Base-by-base conservation (phyloP, 2,329 filamentous ascomycete species). In the Calonectria pseudoturangicola region DNA sequence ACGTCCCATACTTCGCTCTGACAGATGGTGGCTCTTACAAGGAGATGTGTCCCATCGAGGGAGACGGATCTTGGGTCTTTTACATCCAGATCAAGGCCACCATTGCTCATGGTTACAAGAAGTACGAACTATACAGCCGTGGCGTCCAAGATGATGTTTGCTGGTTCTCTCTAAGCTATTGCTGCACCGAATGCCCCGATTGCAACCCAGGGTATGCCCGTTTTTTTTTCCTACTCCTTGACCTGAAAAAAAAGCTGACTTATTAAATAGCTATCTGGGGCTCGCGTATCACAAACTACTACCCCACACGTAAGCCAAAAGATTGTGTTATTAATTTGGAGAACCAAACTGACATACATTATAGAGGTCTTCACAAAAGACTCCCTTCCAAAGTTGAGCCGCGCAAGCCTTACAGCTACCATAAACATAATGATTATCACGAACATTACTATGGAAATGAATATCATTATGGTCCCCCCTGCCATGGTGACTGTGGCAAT, bases 131-230 rank as follows among this genome's bases (percentile, higher is more conserved):
- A 25, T 75, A 77, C 74, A 81, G 71, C 72, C 79, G 79, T 45
- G 74, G 73, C 13, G 54, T 71, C 58, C 74, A 75, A 21, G 28
- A 75, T n/a, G 60, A 74, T 16, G 73, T 75, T 45, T 79, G 77
- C 70, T 81, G 76, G 73, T 81, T 81, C 51, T 73, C 77, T 43
- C 54, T 81, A 13, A 77, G 76, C 72, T 80, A 81, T 60, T 76
- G 74, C 70, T 81, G 79, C 58, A 66, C 78, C 39, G 73, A 81
- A 71, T 81, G 74, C 64, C 69, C 73, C 27, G 68, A 76, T 36
- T 76, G 79, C 74, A 73, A 79, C 58, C 36, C 33, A 13, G 71
- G 73, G 77, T 77, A 66, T 28, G 73, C 72, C 5, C 5, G 16
- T 8, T 50, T 25, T 4, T 4, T 6, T 2, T 3, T 0, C 27